Base-by-base conservation (phyloP, 306 rosid genomes). In the Cucurbita maxima region DNA sequence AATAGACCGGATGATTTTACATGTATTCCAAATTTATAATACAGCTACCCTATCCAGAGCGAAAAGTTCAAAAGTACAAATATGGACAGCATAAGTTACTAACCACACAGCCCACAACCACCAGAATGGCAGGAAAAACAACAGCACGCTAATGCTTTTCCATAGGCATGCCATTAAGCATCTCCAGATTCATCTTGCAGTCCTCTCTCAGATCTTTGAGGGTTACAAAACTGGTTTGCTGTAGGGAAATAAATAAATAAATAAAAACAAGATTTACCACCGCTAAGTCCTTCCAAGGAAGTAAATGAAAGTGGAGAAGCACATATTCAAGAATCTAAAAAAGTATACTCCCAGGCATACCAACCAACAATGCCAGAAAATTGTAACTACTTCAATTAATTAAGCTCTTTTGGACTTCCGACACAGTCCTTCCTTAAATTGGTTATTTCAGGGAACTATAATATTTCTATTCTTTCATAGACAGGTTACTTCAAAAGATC, bases 131-230 rank as follows among this genome's bases (percentile, higher is more conserved):
- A 75, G 54, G 55, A 58, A 36, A 15, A 82, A 45, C 2, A 12
- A 63, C 38, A 36, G 51, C 67, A 53, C 38, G 40, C 81, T 88
- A 89, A 10, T 71, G 86, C 75, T 80, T 81, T 74, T 83, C 87
- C 50, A 68, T 68, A 63, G 81, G 81, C 82, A 53, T 76, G 75
- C 75, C 84, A 36, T 83, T 77, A 55, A 79, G 75, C 78, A 38
- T 81, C 82, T 81, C 97, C 71, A 90, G 84, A 71, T 85, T 90
- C 58, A 45, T 81, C 86, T 89, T 91, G 97, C 96, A 94, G 76
- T 70, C 79, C 80, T 91, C 95, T 81, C 95, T 91, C 87, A 94
- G 63, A 14, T 84, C 85, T 86, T 84, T 89, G 6, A 90, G 81
- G 13, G 59, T 16, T 44, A 79, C 83, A 78, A 80, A 87, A 63